Base-by-base conservation (phyloP, 441 rosid genomes). In the Melastoma candidum region DNA sequence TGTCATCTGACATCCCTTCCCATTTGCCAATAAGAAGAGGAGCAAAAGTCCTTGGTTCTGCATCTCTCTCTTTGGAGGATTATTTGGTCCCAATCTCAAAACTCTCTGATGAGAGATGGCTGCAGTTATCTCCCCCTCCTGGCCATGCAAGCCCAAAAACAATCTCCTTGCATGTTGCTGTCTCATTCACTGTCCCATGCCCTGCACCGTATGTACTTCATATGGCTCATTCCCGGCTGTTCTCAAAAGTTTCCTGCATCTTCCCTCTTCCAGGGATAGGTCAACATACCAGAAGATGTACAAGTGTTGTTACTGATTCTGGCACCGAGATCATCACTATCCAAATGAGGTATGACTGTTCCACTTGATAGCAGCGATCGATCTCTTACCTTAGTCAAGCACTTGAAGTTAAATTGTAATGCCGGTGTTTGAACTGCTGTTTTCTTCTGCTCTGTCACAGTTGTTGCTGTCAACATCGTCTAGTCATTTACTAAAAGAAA, bases 241-340 rank as follows among this genome's bases (percentile, higher is more conserved):
- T 43, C 12, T 0, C n/a, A 12, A 47, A 27, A 44, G 13, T 3
- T 55, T 26, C 48, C 2, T 55, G 47, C 39, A 12, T 22, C 3
- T 60, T 54, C 55, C 66, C 60, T 11, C 44, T 62, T 43, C 45
- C 60, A 13, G 46, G 47, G 50, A 48, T 48, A 44, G 32, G 43
- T 62, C 53, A 48, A 54, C 66, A 26, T 54, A 54, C 66, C 54
- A 62, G 55, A 48, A 62, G 44, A 43, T 0, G 26, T 47, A 62
- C 49, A 14, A 5, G 25, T n/a, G 26, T 62, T 4, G 17, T 60
- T 25, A 46, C 32, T 26, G 39, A 44, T 26, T 47, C 41, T 45
- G 41, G 50, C 13, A 46, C 41, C 12, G 36, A 24, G 48, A 29
- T 55, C 13, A 55, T 44, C 25, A 45, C 58, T 55, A 26, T 55